phyloP scores from a whole-genome alignment of 805 yeast species.

The Saccharomycopsis fodiens region DNA sequence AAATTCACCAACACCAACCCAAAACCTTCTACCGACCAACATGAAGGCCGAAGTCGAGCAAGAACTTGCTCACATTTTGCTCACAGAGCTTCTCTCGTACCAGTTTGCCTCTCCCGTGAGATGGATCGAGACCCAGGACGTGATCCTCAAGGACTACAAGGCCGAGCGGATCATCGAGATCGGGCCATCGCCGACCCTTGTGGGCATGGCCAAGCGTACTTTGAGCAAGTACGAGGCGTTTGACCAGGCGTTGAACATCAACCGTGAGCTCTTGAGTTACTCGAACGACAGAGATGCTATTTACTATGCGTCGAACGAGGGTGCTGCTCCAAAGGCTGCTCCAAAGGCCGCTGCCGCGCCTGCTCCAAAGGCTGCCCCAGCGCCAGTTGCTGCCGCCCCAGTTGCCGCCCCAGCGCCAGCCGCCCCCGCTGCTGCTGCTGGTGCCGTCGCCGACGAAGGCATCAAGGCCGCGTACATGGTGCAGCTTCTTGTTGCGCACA shows the following conservation, averaged over 20 bases:
- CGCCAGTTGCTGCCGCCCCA: conserved; percentile 27
- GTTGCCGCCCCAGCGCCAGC: conserved; percentile 25
- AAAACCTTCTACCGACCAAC: not conserved
- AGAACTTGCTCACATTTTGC: conserved; percentile 88
- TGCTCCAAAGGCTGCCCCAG: conserved; percentile 26
- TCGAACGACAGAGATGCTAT: conserved; percentile 94
- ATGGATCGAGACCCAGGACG: conserved; percentile 99
- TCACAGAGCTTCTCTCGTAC: conserved; percentile 94
- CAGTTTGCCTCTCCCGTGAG: conserved; percentile 99
- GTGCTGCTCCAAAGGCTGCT: conserved; percentile 42
- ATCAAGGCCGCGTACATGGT: conserved; percentile 75
- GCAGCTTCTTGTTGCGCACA: conserved; percentile 91
- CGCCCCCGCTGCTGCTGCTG: conserved; percentile 39
- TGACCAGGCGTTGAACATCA: conserved; percentile 83
- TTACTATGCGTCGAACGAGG: conserved; percentile 60
- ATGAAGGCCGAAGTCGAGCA: conserved; percentile 90
- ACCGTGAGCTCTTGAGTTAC: conserved; percentile 92
- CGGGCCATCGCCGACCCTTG: conserved; percentile 97
- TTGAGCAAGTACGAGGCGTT: conserved; percentile 94
- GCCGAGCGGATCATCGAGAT: conserved; percentile 97
- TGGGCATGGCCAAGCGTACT: conserved; percentile 98
- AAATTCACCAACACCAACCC: not conserved
- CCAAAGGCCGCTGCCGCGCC: conserved; percentile 23
- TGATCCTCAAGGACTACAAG: conserved; percentile 85
- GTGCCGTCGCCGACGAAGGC: conserved; percentile 83